Evolutionary conservation across 305 asterid genomes (phyloP).

Genomic region (Galium porrigens): DNA sequence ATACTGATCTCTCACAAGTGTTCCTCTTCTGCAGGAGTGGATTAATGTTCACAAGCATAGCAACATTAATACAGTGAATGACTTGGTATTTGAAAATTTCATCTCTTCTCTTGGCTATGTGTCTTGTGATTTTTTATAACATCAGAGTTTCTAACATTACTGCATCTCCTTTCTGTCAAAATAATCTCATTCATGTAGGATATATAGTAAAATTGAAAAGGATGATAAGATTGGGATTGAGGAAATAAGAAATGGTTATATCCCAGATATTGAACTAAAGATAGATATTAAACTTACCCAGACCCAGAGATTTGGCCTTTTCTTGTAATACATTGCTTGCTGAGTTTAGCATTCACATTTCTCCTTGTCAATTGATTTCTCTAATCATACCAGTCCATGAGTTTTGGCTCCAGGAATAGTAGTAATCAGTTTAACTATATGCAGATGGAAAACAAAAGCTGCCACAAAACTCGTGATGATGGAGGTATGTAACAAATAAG

Average conservation of each 20-base stretch:
- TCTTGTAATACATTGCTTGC: not conserved
- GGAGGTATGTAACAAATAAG: slow-evolving; percentile 11
- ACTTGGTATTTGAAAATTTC: slow-evolving; percentile 6
- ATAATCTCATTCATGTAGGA: not conserved
- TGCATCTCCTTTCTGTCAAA: slow-evolving; percentile 1
- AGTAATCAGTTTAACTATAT: not conserved
- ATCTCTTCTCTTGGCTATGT: not conserved
- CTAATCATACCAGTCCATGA: not conserved
- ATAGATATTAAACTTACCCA: not conserved
- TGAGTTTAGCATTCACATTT: not conserved
- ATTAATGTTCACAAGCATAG: slow-evolving; percentile 5
- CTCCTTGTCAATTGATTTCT: not conserved
- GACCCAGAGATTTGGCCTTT: not conserved
- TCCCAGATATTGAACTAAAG: not conserved
- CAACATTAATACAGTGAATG: not conserved
- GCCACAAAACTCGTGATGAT: slow-evolving; percentile 3
- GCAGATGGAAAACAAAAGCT: slow-evolving; percentile 9
- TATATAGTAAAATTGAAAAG: not conserved
- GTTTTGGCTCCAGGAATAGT: not conserved
- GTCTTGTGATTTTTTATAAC: not conserved
- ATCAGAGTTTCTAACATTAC: not conserved
- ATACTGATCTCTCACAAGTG: not conserved
- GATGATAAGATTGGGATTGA: not conserved
- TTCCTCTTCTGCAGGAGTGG: slow-evolving; percentile 16
- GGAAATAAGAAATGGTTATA: not conserved